Base-by-base conservation (phyloP, 768 basidiomycete species). In the Kwoniella shandongensis region DNA sequence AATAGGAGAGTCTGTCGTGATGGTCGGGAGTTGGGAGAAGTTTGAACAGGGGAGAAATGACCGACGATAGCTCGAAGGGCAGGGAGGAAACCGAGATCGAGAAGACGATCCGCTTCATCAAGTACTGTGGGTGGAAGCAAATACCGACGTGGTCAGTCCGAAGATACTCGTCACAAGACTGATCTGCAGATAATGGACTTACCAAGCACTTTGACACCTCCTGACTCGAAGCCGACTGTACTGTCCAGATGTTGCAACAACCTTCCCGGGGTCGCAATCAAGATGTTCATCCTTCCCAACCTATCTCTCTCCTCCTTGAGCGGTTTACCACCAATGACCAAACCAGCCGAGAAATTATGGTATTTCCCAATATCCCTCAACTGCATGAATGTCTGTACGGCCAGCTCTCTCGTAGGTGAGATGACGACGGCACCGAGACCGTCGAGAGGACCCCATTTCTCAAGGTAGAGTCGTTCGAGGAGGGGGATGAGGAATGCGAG, bases 221-320 rank as follows among this genome's bases (percentile, higher is more conserved):
- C 86, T 25, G 85, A 85, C 56, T 92, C 91, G 62, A 99, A 96
- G 0, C 93, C 93, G 51, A 92, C 83, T 2, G 96, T 98, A 76
- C 97, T 92, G 73, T 98, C 96, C 87, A 99, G 88, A 75, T 99
- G 96, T 68, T 99, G 96, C 42, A 99, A 79, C 40, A 99, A 80
- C 42, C 94, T 83, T 23, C 94, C 94, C 4, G 94, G 94, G 3
- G 94, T 98, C 1, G 94, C 94, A 15, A 99, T 89, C n/a, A 99
- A 83, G 56, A 99, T 96, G 68, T 99, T 99, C 92, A 98, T 98
- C 39, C 89, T 82, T 10, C 86, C 82, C 40, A 99, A 77, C 6
- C 94, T 82, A 20, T 93, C 92, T 35, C 84, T 81, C 75, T 99
- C 94, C 60, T 94, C 92, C 72, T 91, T 92, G 46, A 97, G 75